Evolutionary conservation across 2,329 filamentous ascomycete genomes (phyloP), one percentile per base, ranked within the genome.

Genomic region (Aureobasidium sp.): DNA sequence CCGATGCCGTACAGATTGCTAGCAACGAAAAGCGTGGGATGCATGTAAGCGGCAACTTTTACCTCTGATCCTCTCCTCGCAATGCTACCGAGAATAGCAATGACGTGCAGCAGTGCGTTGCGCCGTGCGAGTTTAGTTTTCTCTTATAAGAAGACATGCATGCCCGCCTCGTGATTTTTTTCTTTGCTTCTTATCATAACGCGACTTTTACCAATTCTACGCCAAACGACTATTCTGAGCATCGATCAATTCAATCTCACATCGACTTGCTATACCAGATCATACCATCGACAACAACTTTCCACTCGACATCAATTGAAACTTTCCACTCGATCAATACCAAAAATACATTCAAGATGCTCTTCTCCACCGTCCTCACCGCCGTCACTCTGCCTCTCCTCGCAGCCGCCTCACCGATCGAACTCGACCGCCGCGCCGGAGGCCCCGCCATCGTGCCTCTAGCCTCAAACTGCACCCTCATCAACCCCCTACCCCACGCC

Each of bases 401-500:
- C 14, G 53, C 51, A 27, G 21, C 54, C 2, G 41, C 60, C 13
- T 58, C 64, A 13, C 64, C 62, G 30, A 36, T 62, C 34, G 36
- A 61, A 34, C 30, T 48, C 13, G 45, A 51, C 6, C 49, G 48
- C 3, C 70, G 73, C 30, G 74, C 74, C 27, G 74, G 74, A 53
- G 74, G 69, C 2, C 74, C 75, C n/a, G 65, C 65, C 11, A 64
- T 65, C 48, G 63, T 62, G 6, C 71, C 74, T 10, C 71, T 76
- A 29, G 72, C 73, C 3, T 54, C 69, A 0, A 72, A 66, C 41
- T 77, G 75, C 68, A 71, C 68, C 8, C 51, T 75, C 55, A 68
- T 66, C 27, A 68, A 69, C 61, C 67, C 73, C 27, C 63, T 73
- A 9, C 68, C 70, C 0, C 45, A 62, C 48, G 59, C 59, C 8